Evolutionary conservation across 768 basidiomycete genomes (phyloP).

Genomic region (Cyclocybe aegerita): DNA sequence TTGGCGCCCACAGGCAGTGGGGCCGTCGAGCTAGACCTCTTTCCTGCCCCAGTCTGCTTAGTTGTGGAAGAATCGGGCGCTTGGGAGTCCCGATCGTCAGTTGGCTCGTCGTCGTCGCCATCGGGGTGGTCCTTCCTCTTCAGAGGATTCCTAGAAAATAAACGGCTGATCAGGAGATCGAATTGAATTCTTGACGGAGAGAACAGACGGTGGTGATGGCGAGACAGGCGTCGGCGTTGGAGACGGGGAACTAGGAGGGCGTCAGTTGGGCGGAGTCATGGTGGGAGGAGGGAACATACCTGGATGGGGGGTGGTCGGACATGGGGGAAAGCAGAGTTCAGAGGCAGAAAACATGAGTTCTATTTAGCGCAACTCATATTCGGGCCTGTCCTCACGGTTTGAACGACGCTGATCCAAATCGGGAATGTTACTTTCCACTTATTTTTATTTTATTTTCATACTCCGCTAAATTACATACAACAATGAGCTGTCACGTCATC

Average conservation of each 20-base stretch:
- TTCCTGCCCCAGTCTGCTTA: neutral
- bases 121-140: conserved; percentile 29
- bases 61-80: neutral
- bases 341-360: conserved; percentile 12
- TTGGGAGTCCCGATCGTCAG: neutral
- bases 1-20: conserved; percentile 8
- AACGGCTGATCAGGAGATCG: neutral
- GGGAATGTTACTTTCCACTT: conserved; percentile 3
- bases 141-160: conserved; percentile 18
- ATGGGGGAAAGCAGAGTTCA: conserved; percentile 2
- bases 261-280: neutral
- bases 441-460: conserved; percentile 6
- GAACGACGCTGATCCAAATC: conserved; percentile 3
- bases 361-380: conserved; percentile 13
- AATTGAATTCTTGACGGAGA: neutral
- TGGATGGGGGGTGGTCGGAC: neutral
- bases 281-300: neutral
- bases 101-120: conserved; percentile 1
- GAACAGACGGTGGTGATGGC: conserved; percentile 8
- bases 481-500: neutral
- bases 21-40: neutral
- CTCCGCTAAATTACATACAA: conserved; percentile 2
- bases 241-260: conserved; percentile 1
- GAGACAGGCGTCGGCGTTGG: conserved; percentile 9
- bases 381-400: conserved; percentile 19